Evolutionary conservation across 2,329 filamentous ascomycete species (phyloP).

Genomic region (Fusarium foetens): DNA sequence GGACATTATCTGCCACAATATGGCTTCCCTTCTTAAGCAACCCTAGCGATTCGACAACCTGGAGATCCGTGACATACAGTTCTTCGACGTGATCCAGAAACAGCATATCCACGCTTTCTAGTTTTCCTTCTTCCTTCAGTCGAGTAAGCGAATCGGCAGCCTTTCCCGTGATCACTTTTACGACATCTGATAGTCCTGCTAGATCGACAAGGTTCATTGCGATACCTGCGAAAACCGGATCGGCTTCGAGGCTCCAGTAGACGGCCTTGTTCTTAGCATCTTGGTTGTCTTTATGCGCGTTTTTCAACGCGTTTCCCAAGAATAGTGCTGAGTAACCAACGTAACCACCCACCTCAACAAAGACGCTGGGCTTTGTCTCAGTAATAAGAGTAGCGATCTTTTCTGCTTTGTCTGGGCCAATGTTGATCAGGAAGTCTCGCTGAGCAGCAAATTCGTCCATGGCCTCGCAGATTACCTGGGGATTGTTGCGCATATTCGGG

Average conservation of each 20-base stretch:
- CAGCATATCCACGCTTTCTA: not conserved
- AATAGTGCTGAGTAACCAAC: not conserved
- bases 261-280: accelerated
- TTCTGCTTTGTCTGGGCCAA: not conserved
- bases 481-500: not conserved
- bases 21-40: not conserved
- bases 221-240: not conserved
- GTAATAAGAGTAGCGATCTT: not conserved
- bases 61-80: accelerated
- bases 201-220: not conserved
- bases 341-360: not conserved
- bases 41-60: not conserved
- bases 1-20: not conserved
- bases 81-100: not conserved
- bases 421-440: not conserved
- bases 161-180: not conserved
- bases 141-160: not conserved
- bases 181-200: not conserved
- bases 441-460: not conserved
- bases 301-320: not conserved
- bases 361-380: not conserved
- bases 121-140: not conserved
- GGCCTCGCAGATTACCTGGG: not conserved
- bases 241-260: not conserved
- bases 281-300: not conserved